These are phyloP conservation scores for Alternaria triticina DNA, from an alignment of 2,329 filamentous ascomycete species.

Conservation along the genomic window DNA sequence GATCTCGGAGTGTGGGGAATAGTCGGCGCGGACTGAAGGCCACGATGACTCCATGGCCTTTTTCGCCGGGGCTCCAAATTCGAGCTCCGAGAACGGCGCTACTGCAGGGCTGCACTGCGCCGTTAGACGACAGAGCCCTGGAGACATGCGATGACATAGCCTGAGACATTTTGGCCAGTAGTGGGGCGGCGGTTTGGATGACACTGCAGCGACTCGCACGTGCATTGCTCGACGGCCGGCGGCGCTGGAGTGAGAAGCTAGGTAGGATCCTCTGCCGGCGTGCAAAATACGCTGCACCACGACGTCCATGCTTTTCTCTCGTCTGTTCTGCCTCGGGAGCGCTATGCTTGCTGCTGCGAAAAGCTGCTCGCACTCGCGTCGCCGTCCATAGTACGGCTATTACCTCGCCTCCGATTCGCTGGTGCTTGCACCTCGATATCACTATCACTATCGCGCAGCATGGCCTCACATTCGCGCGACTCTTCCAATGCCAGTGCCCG, in stretches of 20 bases:
- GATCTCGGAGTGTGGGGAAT: slow-evolving; percentile 25
- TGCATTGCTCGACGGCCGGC: slow-evolving; percentile 19
- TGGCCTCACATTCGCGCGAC: slow-evolving; percentile 37
- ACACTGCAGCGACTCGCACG: slow-evolving; percentile 17
- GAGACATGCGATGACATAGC: background rate
- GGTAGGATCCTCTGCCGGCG: slow-evolving; percentile 9
- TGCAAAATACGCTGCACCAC: slow-evolving; percentile 10
- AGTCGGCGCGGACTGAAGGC: slow-evolving; percentile 7
- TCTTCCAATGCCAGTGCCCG: slow-evolving; percentile 39
- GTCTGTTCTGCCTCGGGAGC: slow-evolving; percentile 6
- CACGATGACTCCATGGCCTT: slow-evolving; percentile 36
- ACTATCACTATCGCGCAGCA: background rate
- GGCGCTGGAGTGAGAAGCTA: slow-evolving; percentile 12
- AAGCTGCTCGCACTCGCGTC: slow-evolving; percentile 5
- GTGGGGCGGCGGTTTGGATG: background rate
- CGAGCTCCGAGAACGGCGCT: slow-evolving; percentile 31
- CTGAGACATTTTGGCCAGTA: background rate
- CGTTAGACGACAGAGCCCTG: too few species aligned
- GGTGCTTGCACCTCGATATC: background rate
- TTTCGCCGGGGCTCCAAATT: slow-evolving; percentile 22
- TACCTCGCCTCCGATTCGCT: slow-evolving; percentile 5
- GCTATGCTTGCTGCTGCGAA: slow-evolving; percentile 23
- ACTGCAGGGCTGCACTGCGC: slow-evolving; percentile 23
- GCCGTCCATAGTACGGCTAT: slow-evolving; percentile 10
- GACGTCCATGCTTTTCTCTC: slow-evolving; percentile 8